Base-by-base conservation (phyloP, 169 alveolate species). In the Cyclospora cayetanensis region DNA sequence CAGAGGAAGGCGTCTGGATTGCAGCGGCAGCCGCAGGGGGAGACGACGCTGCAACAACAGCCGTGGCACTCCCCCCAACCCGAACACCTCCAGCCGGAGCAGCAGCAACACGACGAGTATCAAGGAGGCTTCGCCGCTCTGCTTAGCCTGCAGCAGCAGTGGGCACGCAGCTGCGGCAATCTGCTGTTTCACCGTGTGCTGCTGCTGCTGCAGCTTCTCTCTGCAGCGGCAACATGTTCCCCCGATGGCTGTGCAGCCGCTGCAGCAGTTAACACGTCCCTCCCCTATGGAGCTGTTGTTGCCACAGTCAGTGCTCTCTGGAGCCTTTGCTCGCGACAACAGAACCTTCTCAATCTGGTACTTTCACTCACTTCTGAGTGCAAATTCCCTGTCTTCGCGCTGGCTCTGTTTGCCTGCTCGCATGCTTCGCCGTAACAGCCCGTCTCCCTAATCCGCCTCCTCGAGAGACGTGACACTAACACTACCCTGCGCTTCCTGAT, bases 151-250 rank as follows among this genome's bases (percentile, higher is more conserved):
- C 39, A 15, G 22, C 39, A 15, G 22, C 39, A 34, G 35, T 50
- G 53, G 34, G 74, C 52, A 25, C 89, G 89, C 0, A 79, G 89
- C 74, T 79, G 89, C 89, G 89, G 89, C 89, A 52, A 43, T 31
- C 52, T 79, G 72, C 42, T 79, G 89, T 72, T 79, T 68, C 89
- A 79, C 41, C 89, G 89, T 9, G 89, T 79, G 46, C n/a, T 79
- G 89, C 89, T 79, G 72, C 74, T 79, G 39, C 74, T 79, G 31
- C 89, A 79, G 65, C 89, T 79, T 68, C 89, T 79, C 53, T 79
- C 89, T 20, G 89, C 89, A 29, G 89, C 89, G 35, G 39, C 53
- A n/a, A 79, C 89, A 15, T 79, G 89, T 72, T 50, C 89, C 22
- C 74, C 89, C 27, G 89, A 79, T 22, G 89, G 89, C 66, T 11